phyloP scores from a whole-genome alignment of 192 early-diverging fungal species.

The Thamnidium elegans region DNA sequence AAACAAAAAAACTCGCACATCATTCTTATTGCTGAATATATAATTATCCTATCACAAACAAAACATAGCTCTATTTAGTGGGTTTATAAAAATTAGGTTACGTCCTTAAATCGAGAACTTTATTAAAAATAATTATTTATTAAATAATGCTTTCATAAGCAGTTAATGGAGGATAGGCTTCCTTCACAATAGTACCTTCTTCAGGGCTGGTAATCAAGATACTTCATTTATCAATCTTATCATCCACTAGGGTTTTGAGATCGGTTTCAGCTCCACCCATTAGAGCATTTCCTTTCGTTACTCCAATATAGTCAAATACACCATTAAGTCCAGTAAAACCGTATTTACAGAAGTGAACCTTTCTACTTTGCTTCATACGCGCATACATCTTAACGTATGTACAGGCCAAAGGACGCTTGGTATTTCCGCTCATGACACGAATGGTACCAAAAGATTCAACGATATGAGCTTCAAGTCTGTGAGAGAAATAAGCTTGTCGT shows the following conservation, averaged over 20 bases:
- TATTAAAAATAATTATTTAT: too few species aligned
- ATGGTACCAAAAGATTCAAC: conserved; percentile 38
- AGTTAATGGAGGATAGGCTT: conserved; percentile 24
- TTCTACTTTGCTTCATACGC: conserved; percentile 22
- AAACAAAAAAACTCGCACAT: too few species aligned
- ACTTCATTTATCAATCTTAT: conserved; percentile 18
- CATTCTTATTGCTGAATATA: too few species aligned
- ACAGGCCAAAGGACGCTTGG: conserved; percentile 36
- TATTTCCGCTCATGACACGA: conserved; percentile 29
- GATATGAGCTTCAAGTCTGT: conserved; percentile 39
- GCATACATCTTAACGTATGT: conserved; percentile 52
- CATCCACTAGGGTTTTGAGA: conserved; percentile 5
- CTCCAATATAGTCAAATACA: conserved; percentile 45
- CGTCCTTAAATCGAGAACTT: too few species aligned
- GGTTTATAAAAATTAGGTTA: too few species aligned
- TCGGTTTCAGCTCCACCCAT: neutral
- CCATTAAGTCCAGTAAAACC: conserved; percentile 51
- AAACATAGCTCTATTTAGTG: too few species aligned
- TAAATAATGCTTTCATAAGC: too few species aligned
- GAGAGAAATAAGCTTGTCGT: conserved; percentile 42
- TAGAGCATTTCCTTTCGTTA: conserved; percentile 36
- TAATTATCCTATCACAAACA: too few species aligned
- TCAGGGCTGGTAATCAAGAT: conserved; percentile 18
- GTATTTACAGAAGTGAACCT: conserved; percentile 48
- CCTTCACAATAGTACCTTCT: conserved; percentile 28